Evolutionary conservation across 371 early-diverging fungal genomes (phyloP).

Genomic region (Mortierella sp.): DNA sequence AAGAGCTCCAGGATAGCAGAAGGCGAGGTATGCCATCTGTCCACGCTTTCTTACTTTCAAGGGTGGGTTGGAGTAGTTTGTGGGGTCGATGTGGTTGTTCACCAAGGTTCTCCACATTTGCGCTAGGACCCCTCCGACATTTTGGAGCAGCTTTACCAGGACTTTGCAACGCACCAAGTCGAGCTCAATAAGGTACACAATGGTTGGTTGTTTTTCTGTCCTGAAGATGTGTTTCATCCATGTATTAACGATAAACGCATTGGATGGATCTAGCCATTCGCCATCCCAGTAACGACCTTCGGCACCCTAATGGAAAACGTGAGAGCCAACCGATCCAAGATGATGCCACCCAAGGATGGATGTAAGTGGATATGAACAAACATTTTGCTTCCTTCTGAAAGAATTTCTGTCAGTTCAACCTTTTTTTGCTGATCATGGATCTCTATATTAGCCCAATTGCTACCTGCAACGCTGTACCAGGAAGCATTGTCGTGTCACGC

Average conservation of each 20-base stretch:
- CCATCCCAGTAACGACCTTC: slow-evolving; percentile 31
- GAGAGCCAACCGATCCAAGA: slow-evolving; percentile 44
- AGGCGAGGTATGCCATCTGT: slow-evolving; percentile 9
- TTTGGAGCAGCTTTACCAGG: slow-evolving; percentile 20
- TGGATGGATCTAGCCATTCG: slow-evolving; percentile 20
- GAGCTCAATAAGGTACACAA: slow-evolving; percentile 33
- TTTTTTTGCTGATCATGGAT: neutral
- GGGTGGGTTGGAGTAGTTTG: too few relatives aligned
- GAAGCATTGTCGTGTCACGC: slow-evolving; percentile 65
- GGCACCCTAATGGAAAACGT: slow-evolving; percentile 39
- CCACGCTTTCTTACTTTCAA: neutral
- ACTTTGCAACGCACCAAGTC: slow-evolving; percentile 25
- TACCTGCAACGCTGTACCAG: slow-evolving; percentile 60
- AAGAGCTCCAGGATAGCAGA: slow-evolving; percentile 40
- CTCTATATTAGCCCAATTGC: slow-evolving; percentile 46
- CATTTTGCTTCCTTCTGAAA: neutral
- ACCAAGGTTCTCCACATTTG: neutral
- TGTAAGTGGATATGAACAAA: slow-evolving; percentile 21
- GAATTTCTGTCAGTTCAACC: too few relatives aligned
- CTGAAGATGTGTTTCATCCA: neutral
- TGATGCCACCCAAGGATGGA: slow-evolving; percentile 52
- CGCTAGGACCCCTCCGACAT: slow-evolving; percentile 32
- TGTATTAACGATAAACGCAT: neutral
- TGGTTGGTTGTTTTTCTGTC: neutral
- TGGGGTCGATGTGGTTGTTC: neutral